Base-by-base conservation (phyloP, 1,139 yeast species). In the Hyphopichia khmerensis region DNA sequence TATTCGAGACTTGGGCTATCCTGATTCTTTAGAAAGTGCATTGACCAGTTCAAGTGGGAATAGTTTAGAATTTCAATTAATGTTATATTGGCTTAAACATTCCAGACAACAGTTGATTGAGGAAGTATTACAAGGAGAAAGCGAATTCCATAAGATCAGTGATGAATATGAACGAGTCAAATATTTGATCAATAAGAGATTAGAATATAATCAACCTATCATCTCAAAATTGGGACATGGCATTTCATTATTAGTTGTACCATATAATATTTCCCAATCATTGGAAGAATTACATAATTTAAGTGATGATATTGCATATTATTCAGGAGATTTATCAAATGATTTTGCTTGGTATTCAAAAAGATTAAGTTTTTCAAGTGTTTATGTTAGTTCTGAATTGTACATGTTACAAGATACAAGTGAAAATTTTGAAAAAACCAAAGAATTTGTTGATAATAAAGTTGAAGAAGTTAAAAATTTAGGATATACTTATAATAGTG, bases 311-410 rank as follows among this genome's bases (percentile, higher is more conserved):
- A 74, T 93, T 48, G 80, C 89, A 41, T 89, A 68, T 62, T 81
- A 81, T 52, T 82, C 96, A 0, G 95, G 91, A 3, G 97, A 91
- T 58, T 65, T 72, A 42, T 80, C 95, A n/a, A 79, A 84, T 46
- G 96, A 89, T 61, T 84, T 87, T 61, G 84, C 88, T 2, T 93
- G 99, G 99, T 93, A 93, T 61, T 71, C 95, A n/a, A 87, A 90
- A 59, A 72, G 98, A 50, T 68, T 84, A 23, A 77, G 87, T 5
- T 61, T 91, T 24, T 76, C 89, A 16, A 72, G 86, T 1, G 77
- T 87, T 4, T 89, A 87, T 58, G 86, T 87, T 1, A 75, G 84
- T 30, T 61, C 84, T 33, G 97, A 93, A 60, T 67, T 89, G 48
- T 88, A 79, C 67, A 87, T 86, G 95, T 69, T 88, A 37, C 85